Evolutionary conservation across 2,329 filamentous ascomycete genomes (phyloP).

Genomic region (Lachnellula hyalina): DNA sequence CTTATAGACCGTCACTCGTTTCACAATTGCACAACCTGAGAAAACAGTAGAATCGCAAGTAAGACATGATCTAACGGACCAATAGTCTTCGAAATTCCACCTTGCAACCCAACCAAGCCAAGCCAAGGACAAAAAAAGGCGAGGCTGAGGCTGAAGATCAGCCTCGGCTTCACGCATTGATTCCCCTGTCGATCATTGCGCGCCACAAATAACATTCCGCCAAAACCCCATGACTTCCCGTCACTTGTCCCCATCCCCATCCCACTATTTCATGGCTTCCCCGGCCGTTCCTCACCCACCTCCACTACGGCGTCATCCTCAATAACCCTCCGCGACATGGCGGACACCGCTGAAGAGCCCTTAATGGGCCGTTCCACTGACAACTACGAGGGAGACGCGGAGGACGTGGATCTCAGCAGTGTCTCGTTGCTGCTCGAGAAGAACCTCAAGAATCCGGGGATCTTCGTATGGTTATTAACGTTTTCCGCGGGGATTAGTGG

Average conservation of each 20-base stretch:
- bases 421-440: slow-evolving; percentile 27
- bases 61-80: no score
- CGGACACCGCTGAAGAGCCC: slow-evolving; percentile 26
- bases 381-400: slow-evolving; percentile 13
- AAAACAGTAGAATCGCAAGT: no score
- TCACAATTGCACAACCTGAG: no score
- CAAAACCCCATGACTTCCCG: slow-evolving; percentile 8
- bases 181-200: background rate
- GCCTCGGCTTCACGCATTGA: background rate
- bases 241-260: slow-evolving; percentile 30
- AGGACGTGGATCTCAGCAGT: slow-evolving; percentile 19
- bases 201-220: background rate
- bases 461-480: slow-evolving; percentile 57
- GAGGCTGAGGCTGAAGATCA: background rate
- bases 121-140: no score
- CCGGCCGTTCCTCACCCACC: slow-evolving; percentile 14
- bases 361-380: slow-evolving; percentile 23
- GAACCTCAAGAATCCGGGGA: slow-evolving; percentile 30
- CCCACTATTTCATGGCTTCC: slow-evolving; percentile 52
- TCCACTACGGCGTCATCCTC: slow-evolving; percentile 2
- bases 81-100: no score
- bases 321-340: slow-evolving; percentile 23
- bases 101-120: no score
- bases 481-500: slow-evolving; percentile 63
- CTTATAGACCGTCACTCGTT: no score